Base-by-base conservation (phyloP, 2,329 filamentous ascomycete species). In the Phialophora expanda region DNA sequence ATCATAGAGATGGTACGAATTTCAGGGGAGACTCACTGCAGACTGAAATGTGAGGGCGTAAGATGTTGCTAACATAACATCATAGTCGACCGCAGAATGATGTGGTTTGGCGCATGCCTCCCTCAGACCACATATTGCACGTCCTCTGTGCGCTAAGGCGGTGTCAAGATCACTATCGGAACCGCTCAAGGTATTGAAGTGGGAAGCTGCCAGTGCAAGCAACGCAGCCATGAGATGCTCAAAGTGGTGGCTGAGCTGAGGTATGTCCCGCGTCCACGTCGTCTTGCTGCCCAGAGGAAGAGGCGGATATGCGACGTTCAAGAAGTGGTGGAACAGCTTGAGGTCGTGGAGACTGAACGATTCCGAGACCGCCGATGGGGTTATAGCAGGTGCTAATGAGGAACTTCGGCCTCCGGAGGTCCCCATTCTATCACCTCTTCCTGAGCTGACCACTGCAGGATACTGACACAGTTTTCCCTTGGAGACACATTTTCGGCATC, bases 181-280 rank as follows among this genome's bases (percentile, higher is more conserved):
- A 3, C 77, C 76, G 4, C 90, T 58, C n/a, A 71, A 46, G 7
- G 69, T 28, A 17, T 22, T 62, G 24, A 73, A 80, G 67, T 90
- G 86, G 0, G 88, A 90, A 46, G 89, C 89, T 1, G 88, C 82
- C 66, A 89, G 83, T 14, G 87, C 88, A 0, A 90, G 81, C 56
- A 91, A 87, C 3, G 88, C 86, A 74, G 90, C 88, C 84, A 91
- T 89, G 11, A 90, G 80, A 65, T 86, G 89, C 61, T 89, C 85
- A 67, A 89, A 83, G 84, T 88, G 50, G 41, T 90, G 86, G 1
- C 88, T 87, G 62, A 90, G 83, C 67, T 86, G 86, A 0, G 89
- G 88, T 9, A 91, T 83, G 63, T 88, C 83, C 22, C 87, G 86
- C 4, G 84, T 85, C 89, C 89, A 91, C 14, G 89, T 80, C 4